Conservation (phyloP, 2,329 filamentous ascomycete genomes). For the Rutstroemia sp. region DNA sequence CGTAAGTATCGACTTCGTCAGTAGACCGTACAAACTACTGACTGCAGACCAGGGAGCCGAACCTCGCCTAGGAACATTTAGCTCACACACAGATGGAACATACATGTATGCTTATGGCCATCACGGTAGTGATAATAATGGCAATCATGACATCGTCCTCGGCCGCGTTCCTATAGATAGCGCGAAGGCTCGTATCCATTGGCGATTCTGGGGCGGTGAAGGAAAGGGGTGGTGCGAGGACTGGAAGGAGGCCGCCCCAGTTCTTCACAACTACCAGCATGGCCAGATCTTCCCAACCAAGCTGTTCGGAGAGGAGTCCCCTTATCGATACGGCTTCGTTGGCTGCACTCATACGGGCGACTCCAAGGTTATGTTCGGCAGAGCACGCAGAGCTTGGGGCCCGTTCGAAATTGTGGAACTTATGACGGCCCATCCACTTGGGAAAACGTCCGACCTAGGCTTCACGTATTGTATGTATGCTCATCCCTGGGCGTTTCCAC, state of each 20-base stretch:
- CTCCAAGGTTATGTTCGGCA: conserved; percentile 14
- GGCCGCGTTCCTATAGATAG: conserved; percentile 9
- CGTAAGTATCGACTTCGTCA: neutral
- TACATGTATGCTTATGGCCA: conserved; percentile 19
- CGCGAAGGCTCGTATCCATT: conserved; percentile 1
- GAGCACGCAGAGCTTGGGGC: conserved; percentile 14
- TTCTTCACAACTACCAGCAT: conserved; percentile 15
- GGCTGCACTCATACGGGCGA: conserved; percentile 14
- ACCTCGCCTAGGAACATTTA: conserved; percentile 16
- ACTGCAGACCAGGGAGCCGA: conserved; percentile 5
- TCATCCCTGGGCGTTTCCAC: conserved; percentile 19
- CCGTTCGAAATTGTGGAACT: conserved; percentile 13
- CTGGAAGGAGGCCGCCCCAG: neutral
- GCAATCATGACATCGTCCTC: conserved; percentile 13
- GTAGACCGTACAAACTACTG: neutral
- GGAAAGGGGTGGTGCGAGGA: conserved; percentile 9
- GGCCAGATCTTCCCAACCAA: conserved; percentile 18
- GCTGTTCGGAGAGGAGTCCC: conserved; percentile 13
- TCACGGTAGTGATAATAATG: conserved; percentile 7
- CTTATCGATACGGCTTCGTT: conserved; percentile 14
- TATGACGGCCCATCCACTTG: conserved; percentile 5
- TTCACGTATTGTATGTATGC: conserved; percentile 19
- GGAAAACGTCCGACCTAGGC: neutral
- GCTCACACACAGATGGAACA: conserved; percentile 1
- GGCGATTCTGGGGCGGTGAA: conserved; percentile 11